phyloP scores from a whole-genome alignment of 177 flowering plant genomes.

The Vitis hybrid region DNA sequence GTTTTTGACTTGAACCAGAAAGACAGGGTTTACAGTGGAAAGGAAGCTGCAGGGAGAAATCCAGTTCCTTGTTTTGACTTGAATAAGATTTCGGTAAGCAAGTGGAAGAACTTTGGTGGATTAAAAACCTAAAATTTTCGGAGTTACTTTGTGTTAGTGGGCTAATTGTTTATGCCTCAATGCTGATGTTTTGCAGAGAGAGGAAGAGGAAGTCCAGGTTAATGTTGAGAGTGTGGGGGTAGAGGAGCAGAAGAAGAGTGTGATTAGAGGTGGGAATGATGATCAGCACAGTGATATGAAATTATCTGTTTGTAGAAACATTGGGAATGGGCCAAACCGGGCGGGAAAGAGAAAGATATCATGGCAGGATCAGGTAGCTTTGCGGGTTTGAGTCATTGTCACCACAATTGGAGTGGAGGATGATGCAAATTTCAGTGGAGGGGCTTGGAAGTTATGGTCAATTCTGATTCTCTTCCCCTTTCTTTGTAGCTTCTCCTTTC shows the following conservation, averaged over 20 bases:
- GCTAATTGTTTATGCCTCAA: background rate
- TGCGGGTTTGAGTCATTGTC: slow-evolving; percentile 47
- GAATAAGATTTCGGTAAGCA: slow-evolving; percentile 61
- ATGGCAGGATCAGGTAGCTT: slow-evolving; percentile 78
- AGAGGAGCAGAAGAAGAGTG: slow-evolving; percentile 42
- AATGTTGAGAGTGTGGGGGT: slow-evolving; percentile 27
- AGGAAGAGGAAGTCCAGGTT: slow-evolving; percentile 55
- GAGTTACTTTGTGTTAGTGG: background rate
- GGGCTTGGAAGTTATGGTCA: background rate
- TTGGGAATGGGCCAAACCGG: slow-evolving; percentile 51
- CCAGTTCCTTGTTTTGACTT: slow-evolving; percentile 46
- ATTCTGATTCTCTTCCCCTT: background rate
- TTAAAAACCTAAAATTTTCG: background rate
- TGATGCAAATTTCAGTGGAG: background rate
- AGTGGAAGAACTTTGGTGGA: background rate
- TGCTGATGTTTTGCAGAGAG: slow-evolving; percentile 32
- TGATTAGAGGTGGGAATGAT: slow-evolving; percentile 29
- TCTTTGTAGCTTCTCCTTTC: background rate
- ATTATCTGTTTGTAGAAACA: slow-evolving; percentile 53
- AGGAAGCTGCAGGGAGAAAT: slow-evolving; percentile 18
- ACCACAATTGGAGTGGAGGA: slow-evolving; percentile 1
- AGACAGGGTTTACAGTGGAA: slow-evolving; percentile 26
- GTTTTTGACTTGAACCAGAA: slow-evolving; percentile 29
- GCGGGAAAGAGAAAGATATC: slow-evolving; percentile 75
- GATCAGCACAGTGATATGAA: slow-evolving; percentile 49